These are phyloP conservation scores for Venturia effusa DNA, from an alignment of 2,329 filamentous ascomycete species.

Conservation along the genomic window DNA sequence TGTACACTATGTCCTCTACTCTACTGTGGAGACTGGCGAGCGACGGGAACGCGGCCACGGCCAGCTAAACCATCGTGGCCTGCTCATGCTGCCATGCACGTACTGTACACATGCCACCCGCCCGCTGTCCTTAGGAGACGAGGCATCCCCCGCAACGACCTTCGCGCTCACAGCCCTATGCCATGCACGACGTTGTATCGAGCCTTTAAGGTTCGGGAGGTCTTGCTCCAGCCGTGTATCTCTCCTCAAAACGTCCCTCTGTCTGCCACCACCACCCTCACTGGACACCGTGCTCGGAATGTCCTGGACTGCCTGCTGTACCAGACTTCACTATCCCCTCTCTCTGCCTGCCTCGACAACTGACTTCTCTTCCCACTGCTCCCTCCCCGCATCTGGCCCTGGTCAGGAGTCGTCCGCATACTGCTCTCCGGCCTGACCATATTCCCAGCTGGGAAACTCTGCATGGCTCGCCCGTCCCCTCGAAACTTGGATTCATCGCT, in stretches of 20 bases:
- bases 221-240: not conserved
- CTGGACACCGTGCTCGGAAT: not conserved
- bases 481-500: not conserved
- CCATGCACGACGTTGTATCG: too few relatives aligned
- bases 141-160: not conserved
- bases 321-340: not conserved
- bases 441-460: not conserved
- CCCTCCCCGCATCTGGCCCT: not conserved
- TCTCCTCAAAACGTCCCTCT: not conserved
- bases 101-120: not conserved
- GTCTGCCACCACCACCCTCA: not conserved
- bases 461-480: not conserved
- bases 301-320: not conserved
- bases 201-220: slow-evolving; percentile 2
- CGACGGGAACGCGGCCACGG: not conserved
- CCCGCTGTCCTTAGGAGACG: not conserved
- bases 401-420: not conserved
- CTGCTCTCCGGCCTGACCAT: not conserved
- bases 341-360: not conserved
- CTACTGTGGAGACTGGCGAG: too few relatives aligned
- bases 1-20: too few relatives aligned
- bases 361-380: not conserved
- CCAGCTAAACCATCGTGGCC: not conserved
- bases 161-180: not conserved
- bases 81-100: not conserved